Conservation (phyloP, 371 early-diverging fungal genomes). For the Mucor saturninus region DNA sequence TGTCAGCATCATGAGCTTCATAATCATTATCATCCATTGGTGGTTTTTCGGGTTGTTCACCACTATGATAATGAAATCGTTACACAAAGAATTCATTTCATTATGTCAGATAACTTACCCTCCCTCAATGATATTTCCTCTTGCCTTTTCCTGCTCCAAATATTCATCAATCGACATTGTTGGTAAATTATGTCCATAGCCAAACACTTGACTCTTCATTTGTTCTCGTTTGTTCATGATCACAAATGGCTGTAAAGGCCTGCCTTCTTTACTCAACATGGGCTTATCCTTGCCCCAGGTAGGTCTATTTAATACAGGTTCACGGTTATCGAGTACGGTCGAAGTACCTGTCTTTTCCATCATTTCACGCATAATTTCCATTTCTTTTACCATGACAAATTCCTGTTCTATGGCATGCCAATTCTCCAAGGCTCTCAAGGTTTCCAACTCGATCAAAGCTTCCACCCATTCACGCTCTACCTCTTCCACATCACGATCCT, state of each 20-base stretch:
- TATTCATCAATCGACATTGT: constrained; percentile 98
- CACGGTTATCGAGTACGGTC: constrained; percentile 32
- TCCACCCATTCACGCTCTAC: constrained; percentile 68
- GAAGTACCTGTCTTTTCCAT: constrained; percentile 24
- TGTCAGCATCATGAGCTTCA: constrained; percentile 81
- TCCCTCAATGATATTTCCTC: constrained; percentile 91
- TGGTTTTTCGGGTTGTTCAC: constrained; percentile 67
- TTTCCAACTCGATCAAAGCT: constrained; percentile 62
- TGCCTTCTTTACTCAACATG: constrained; percentile 65
- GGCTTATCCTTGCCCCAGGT: constrained; percentile 54
- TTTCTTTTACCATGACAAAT: constrained; percentile 69
- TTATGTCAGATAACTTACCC: constrained; percentile 56
- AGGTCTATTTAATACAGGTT: constrained; percentile 22
- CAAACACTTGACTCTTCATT: constrained; percentile 81
- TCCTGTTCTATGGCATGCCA: constrained; percentile 75
- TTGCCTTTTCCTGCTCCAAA: constrained; percentile 81
- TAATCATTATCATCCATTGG: constrained; percentile 81
- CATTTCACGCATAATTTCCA: constrained; percentile 54
- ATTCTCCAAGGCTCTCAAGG: constrained; percentile 67
- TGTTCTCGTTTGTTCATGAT: constrained; percentile 80
- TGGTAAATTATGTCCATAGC: constrained; percentile 88
- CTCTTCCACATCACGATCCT: constrained; percentile 65
- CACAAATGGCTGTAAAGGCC: constrained; percentile 87
- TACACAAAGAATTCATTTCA: background rate
- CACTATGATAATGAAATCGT: constrained; percentile 25